These are phyloP conservation scores for Diplocarpon rosae DNA, from an alignment of 2,329 filamentous ascomycete species.

Conservation along the genomic window DNA sequence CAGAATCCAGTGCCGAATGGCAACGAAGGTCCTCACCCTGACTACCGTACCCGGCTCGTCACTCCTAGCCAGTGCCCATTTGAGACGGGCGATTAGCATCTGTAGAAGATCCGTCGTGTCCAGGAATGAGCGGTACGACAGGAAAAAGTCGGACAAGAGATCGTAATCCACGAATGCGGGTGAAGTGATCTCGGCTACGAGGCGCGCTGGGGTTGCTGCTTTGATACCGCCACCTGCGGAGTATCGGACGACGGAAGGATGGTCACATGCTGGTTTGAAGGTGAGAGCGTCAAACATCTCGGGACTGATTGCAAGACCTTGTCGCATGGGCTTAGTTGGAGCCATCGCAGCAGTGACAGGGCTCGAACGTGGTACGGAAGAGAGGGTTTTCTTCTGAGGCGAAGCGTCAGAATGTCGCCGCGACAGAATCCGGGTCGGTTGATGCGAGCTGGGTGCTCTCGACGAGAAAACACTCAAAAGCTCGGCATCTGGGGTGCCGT, in stretches of 20 bases:
- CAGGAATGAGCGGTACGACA: slow-evolving; percentile 85
- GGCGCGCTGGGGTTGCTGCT: slow-evolving; percentile 79
- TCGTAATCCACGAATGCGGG: slow-evolving; percentile 95
- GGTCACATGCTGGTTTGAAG: slow-evolving; percentile 66
- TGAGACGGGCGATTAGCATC: slow-evolving; percentile 73
- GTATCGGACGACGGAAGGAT: slow-evolving; percentile 74
- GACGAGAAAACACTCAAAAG: slow-evolving; percentile 45
- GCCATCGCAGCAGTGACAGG: slow-evolving; percentile 9
- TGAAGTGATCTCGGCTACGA: slow-evolving; percentile 94
- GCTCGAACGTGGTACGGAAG: slow-evolving; percentile 6
- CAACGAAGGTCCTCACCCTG: slow-evolving; percentile 91
- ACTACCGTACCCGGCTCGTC: slow-evolving; percentile 88
- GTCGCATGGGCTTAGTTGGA: slow-evolving; percentile 13
- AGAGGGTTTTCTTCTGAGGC: slow-evolving; percentile 20
- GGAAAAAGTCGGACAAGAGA: slow-evolving; percentile 91
- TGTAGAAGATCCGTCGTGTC: slow-evolving; percentile 64
- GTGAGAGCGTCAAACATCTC: slow-evolving; percentile 75
- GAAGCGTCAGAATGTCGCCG: slow-evolving; percentile 26
- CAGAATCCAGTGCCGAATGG: slow-evolving; percentile 89
- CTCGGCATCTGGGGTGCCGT: slow-evolving; percentile 63
- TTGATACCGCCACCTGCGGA: slow-evolving; percentile 63
- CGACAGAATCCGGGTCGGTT: slow-evolving; percentile 18
- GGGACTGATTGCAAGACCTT: slow-evolving; percentile 44
- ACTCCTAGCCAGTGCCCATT: slow-evolving; percentile 71
- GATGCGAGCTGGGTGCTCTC: slow-evolving; percentile 16